phyloP scores from a whole-genome alignment of 2,329 filamentous ascomycete species.

The Cytospora piceae region DNA sequence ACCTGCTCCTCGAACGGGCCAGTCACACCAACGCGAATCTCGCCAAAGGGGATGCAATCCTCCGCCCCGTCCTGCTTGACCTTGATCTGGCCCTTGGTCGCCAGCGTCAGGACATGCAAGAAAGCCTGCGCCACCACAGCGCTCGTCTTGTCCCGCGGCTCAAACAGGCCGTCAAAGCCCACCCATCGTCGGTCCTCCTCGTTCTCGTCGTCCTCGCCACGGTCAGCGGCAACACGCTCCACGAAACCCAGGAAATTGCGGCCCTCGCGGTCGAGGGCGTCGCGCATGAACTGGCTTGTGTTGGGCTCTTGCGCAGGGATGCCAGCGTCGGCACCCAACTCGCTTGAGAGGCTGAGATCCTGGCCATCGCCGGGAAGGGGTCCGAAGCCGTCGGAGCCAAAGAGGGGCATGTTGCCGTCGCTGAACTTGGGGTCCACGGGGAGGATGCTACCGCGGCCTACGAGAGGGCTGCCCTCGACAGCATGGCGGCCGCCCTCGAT shows the following conservation, averaged over 20 bases:
- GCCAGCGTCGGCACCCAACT: slow-evolving; percentile 31
- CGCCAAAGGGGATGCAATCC: slow-evolving; percentile 47
- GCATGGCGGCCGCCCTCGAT: slow-evolving; percentile 40
- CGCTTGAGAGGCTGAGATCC: slow-evolving; percentile 37
- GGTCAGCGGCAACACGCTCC: slow-evolving; percentile 39
- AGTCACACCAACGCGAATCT: slow-evolving; percentile 50
- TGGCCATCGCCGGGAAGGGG: slow-evolving; percentile 36
- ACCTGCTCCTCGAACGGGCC: slow-evolving; percentile 18
- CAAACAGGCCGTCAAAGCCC: slow-evolving; percentile 71
- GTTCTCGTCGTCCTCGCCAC: slow-evolving; percentile 37
- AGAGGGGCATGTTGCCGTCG: slow-evolving; percentile 43
- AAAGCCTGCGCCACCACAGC: slow-evolving; percentile 75
- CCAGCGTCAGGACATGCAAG: slow-evolving; percentile 72
- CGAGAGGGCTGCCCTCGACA: slow-evolving; percentile 44
- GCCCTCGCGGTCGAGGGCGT: slow-evolving; percentile 49
- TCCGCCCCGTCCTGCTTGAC: slow-evolving; percentile 61
- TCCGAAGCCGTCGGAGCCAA: slow-evolving; percentile 41
- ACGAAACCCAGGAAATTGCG: slow-evolving; percentile 52
- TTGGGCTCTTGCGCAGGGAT: slow-evolving; percentile 33
- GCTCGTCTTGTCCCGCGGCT: slow-evolving; percentile 55
- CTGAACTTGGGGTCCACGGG: slow-evolving; percentile 53
- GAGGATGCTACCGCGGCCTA: slow-evolving; percentile 41
- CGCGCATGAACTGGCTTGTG: slow-evolving; percentile 40
- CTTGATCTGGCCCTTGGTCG: slow-evolving; percentile 64
- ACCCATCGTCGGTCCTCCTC: slow-evolving; percentile 52